Base-by-base conservation (phyloP, 164 flowering plant species). In the Malania oleifera region DNA sequence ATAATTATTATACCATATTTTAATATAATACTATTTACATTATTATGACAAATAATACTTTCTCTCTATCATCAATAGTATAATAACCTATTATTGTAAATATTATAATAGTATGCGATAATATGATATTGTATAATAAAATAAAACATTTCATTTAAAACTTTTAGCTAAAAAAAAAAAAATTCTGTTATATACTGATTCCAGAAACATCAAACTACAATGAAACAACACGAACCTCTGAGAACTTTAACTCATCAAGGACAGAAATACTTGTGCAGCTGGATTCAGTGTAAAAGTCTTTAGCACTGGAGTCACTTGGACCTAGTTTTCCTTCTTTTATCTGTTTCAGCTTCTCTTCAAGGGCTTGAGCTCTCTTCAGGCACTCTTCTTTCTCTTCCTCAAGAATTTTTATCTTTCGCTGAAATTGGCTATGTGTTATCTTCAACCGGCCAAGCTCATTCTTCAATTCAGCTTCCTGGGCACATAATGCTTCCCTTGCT, bases 321-420 rank as follows among this genome's bases (percentile, higher is more conserved):
- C 54, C 59, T 23, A 52, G 68, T 45, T 62, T 70, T 54, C 74
- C 63, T 67, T 79, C 84, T 59, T n/a, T n/a, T n/a, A 68, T 68
- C 24, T 64, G 17, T 25, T 70, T 75, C 58, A 81, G 64, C 59
- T 80, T 73, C 63, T 73, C 79, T 65, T 81, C 82, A 59, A 82
- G 75, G 41, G 75, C 66, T 60, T 75, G 72, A 54, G 52, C 57
- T 70, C 53, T 83, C 76, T 58, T 73, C 35, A 60, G 51, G 63
- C 52, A 70, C 27, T 74, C 73, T 35, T 65, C 70, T 69, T 66
- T 84, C 65, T 82, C 95, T 57, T 72, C 75, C 68, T 84, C 87
- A 56, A 85, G 80, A 53, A 54, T 68, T 45, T 80, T 60, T 51
- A 82, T 67, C 55, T 70, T 82, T 60, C 67, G 49, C 68, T 76